Evolutionary conservation across 2,329 filamentous ascomycete genomes (phyloP).

Genomic region (Epicoccum nigrum): DNA sequence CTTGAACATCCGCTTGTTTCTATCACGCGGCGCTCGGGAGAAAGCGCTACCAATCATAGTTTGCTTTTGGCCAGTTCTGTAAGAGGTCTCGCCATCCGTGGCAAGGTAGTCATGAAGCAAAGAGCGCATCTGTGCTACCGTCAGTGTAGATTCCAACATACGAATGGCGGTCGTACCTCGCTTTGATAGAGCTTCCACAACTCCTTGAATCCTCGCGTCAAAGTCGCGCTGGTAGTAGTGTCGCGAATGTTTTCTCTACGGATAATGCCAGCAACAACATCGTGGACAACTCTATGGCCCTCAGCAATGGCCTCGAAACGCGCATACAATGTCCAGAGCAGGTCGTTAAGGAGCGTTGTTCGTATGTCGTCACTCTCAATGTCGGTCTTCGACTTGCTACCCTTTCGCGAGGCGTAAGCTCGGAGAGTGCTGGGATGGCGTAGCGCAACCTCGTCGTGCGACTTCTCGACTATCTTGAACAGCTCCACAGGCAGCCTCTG

Average conservation of each 20-base stretch:
- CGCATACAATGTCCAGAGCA: slow-evolving; percentile 89
- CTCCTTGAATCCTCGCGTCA: slow-evolving; percentile 91
- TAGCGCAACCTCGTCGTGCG: slow-evolving; percentile 90
- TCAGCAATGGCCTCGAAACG: slow-evolving; percentile 98
- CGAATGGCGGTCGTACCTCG: slow-evolving; percentile 58
- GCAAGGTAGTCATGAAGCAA: slow-evolving; percentile 95
- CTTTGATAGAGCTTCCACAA: slow-evolving; percentile 98
- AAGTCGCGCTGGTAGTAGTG: slow-evolving; percentile 59
- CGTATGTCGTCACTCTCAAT: slow-evolving; percentile 74
- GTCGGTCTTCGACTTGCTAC: slow-evolving; percentile 63
- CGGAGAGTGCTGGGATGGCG: slow-evolving; percentile 83
- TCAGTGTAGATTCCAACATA: slow-evolving; percentile 1
- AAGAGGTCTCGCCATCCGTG: slow-evolving; percentile 78
- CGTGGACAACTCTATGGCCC: slow-evolving; percentile 90
- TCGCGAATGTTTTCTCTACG: slow-evolving; percentile 73
- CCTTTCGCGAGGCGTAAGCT: slow-evolving; percentile 57
- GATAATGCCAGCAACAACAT: slow-evolving; percentile 85
- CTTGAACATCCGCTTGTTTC: slow-evolving; percentile 73
- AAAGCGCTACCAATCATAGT: slow-evolving; percentile 59
- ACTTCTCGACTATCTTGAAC: slow-evolving; percentile 92
- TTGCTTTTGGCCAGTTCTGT: slow-evolving; percentile 59
- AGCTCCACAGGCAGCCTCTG: slow-evolving; percentile 92
- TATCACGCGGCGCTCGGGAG: slow-evolving; percentile 57
- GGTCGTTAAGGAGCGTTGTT: slow-evolving; percentile 85
- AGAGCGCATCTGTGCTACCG: slow-evolving; percentile 69